These are phyloP conservation scores for Termitomyces sp. DNA, from an alignment of 768 basidiomycete genomes.

Conservation along the genomic window DNA sequence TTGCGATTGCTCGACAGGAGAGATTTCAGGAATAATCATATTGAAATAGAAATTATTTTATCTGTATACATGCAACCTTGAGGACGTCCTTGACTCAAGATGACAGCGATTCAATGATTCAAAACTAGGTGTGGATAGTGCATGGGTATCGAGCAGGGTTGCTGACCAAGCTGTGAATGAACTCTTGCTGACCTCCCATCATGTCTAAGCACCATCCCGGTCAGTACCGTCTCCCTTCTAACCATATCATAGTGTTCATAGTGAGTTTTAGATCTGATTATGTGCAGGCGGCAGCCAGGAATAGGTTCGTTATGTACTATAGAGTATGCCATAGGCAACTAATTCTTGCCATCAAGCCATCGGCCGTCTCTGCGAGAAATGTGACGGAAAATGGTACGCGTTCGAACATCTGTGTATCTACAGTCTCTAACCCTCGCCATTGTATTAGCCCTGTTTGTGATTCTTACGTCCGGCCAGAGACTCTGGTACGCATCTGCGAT, in stretches of 20 bases:
- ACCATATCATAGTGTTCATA: not conserved
- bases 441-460: constrained; percentile 87
- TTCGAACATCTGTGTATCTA: not conserved
- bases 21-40: not conserved
- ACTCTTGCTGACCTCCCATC: constrained; percentile 7
- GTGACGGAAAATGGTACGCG: constrained; percentile 96
- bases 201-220: constrained; percentile 95
- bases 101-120: too few relatives aligned
- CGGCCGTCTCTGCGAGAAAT: constrained; percentile 97
- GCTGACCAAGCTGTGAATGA: constrained; percentile 10
- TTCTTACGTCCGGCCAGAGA: constrained; percentile 98
- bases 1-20: constrained; percentile 3
- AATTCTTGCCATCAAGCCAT: constrained; percentile 57
- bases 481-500: constrained; percentile 96
- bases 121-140: not conserved
- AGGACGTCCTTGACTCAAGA: too few relatives aligned
- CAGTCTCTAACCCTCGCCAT: not conserved
- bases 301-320: constrained; percentile 58
- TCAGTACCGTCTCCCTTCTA: constrained; percentile 17
- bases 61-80: not conserved
- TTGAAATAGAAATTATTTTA: not conserved
- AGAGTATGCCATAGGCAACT: constrained; percentile 3
- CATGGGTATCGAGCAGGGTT: too few relatives aligned
- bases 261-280: constrained; percentile 76
- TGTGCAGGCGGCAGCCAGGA: constrained; percentile 97